Evolutionary conservation across 164 flowering plant genomes (phyloP), one percentile per base, ranked within the genome.

Genomic region (Vitis rupestris): DNA sequence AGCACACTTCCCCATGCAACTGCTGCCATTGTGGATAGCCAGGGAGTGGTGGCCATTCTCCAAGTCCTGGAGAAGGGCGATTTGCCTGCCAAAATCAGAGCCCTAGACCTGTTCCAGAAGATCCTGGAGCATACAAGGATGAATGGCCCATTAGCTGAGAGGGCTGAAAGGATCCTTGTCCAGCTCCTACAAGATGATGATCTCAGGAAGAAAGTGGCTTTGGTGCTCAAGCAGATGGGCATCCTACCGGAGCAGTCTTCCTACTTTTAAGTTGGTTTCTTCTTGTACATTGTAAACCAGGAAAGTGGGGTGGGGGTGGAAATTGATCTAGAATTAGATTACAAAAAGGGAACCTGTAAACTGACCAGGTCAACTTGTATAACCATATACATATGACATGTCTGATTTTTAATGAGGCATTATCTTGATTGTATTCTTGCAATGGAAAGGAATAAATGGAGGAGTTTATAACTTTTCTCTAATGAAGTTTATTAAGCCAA

Each of bases 211-310:
- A 66, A 65, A 31, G 71, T 23, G 30, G 78, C 78, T 66, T 23
- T 67, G 62, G 75, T 76, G 50, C 75, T 71, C 37, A 57, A 15
- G 69, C 75, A 67, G 50, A 71, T 76, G 79, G 16, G 49, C 0
- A 10, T 71, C 31, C 37, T 76, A 27, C 79, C 79, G 10, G 72
- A 76, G 8, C 79, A 76, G 23, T 76, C 79, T 17, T 76, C 79
- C 11, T 76, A 71, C 53, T 76, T 76, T 66, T 70, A 52, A 64
- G 44, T 37, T 2, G 44, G 44, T 37, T 37, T 37, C 44, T 37
- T 37, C 6, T 37, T 37, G 44, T 37, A 37, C 44, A 37, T 37
- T 37, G 4, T 37, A 37, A 37, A 37, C 44, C 4, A 37, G 44
- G 44, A 37, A 37, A 37, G 44, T 37, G 27, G 27, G 27, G 7